Base-by-base conservation (phyloP, 1,284 basidiomycete genomes). In the Boletus semigastroideus region DNA sequence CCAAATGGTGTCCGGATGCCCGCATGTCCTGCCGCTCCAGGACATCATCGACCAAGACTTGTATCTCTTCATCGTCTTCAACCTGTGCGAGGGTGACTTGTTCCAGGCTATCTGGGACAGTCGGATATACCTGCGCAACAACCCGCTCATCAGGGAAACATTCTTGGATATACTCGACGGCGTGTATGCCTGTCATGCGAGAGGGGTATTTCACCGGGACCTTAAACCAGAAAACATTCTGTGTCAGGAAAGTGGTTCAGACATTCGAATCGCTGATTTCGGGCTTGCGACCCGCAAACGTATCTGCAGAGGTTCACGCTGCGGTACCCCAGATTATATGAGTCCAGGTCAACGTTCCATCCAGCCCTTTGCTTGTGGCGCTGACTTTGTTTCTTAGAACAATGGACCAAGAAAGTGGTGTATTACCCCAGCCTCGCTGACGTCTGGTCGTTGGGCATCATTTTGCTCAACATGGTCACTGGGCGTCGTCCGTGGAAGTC, bases 171-270 rank as follows among this genome's bases (percentile, higher is more conserved):
- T 95, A 53, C 74, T 94, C 54, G 89, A 92, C 55, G 89, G 89
- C 1, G 83, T 94, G 36, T 78, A 87, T 44, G 80, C 86, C 66
- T 83, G 80, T 65, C 86, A 92, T 64, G 69, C 72, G 27, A 74
- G 79, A 42, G 83, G 84, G 50, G 84, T 95, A 60, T 93, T 82
- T 66, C 93, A 95, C 72, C 86, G 92, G 28, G 92, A 94, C 63
- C 78, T 95, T 63, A 94, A 94, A 67, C 92, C 92, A 0, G 92
- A 93, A 66, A 94, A 95, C 68, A 87, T 95, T 43, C 73, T 96
- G 30, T 90, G 84, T 63, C 79, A 59, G n/a, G 58, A 68, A 20
- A 72, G 72, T 43, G 88, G 90, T 17, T 69, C 72, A 39, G 74
- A 74, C 54, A 78, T 94, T 22, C 78, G 79, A 42, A 75, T 94